A percentile compares a stretch with the other conserved stretches of the same genome.
Conservation (phyloP, 1,284 basidiomycete species). For the Naganishia liquefaciens region DNA sequence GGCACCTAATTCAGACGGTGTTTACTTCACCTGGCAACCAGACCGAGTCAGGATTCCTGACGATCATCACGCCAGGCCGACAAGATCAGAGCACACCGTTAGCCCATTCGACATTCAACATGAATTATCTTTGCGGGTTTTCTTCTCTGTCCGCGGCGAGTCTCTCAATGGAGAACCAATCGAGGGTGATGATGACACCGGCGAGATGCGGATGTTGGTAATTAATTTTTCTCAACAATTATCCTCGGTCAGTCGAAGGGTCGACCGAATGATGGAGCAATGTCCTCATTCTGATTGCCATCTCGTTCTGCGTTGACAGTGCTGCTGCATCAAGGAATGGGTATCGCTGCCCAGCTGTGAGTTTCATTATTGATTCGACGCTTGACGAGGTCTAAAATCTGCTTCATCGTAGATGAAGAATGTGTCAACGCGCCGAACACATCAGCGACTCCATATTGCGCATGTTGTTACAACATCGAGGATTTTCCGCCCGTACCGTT, state of each 20-base stretch:
- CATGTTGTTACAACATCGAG: slow-evolving; percentile 14
- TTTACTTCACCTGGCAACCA: slow-evolving; percentile 8
- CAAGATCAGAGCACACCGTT: background rate
- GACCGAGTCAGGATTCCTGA: slow-evolving; percentile 4
- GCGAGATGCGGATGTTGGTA: slow-evolving; percentile 17
- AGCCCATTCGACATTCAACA: slow-evolving; percentile 10
- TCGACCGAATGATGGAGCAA: too few relatives aligned
- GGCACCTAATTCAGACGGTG: background rate
- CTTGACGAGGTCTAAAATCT: background rate
- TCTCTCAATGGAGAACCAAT: background rate
- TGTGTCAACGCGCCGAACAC: background rate
- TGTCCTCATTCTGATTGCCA: background rate
- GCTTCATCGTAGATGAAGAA: slow-evolving; percentile 3
- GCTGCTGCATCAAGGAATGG: slow-evolving; percentile 12
- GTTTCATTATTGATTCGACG: background rate
- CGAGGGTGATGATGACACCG: background rate
- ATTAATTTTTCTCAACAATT: slow-evolving; percentile 9
- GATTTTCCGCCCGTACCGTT: slow-evolving; percentile 7
- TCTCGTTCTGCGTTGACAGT: background rate
- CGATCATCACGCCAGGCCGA: slow-evolving; percentile 2
- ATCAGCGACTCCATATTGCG: slow-evolving; percentile 10
- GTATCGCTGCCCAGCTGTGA: slow-evolving; percentile 11
- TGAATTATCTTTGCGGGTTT: slow-evolving; percentile 4
- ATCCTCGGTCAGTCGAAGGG: background rate
- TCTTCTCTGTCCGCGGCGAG: slow-evolving; percentile 8